A percentile compares a stretch with the other conserved stretches of the same genome.
phyloP scores from a whole-genome alignment of 495 filamentous ascomycete species.

The Aspergillus funiculosus region DNA sequence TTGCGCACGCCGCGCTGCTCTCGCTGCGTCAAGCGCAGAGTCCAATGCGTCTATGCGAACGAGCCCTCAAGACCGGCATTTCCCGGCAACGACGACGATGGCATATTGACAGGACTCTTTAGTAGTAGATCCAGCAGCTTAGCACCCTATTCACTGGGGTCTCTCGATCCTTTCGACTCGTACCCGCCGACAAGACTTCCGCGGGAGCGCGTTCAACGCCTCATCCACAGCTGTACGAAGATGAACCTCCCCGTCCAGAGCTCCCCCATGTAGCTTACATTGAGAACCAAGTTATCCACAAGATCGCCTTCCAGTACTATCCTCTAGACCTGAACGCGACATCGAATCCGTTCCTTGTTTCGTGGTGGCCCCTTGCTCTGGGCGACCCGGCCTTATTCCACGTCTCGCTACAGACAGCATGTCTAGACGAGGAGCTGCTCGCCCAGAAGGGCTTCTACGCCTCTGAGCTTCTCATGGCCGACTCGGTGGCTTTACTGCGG shows the following conservation, averaged over 20 bases:
- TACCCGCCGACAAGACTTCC: conserved; percentile 46
- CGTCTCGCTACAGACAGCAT: conserved; percentile 49
- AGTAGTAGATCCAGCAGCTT: conserved; percentile 8
- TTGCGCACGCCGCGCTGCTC: conserved; percentile 44
- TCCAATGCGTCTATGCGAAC: conserved; percentile 44
- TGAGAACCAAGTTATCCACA: conserved; percentile 37
- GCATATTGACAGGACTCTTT: conserved; percentile 5
- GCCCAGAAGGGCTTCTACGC: conserved; percentile 42
- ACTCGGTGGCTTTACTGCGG: conserved; percentile 43
- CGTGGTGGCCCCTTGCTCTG: conserved; percentile 50
- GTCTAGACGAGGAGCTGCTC: conserved; percentile 44
- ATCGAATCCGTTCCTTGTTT: conserved; percentile 48
- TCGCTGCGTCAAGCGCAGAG: conserved; percentile 41
- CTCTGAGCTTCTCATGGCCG: conserved; percentile 48
- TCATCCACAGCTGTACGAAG: conserved; percentile 46
- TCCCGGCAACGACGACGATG: conserved; percentile 8
- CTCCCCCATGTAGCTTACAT: conserved; percentile 6
- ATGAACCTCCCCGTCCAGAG: too few species aligned
- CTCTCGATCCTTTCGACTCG: conserved; percentile 47
- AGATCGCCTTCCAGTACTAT: conserved; percentile 52
- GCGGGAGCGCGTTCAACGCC: conserved; percentile 38
- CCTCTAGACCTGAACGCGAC: conserved; percentile 43
- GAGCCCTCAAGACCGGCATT: conserved; percentile 31
- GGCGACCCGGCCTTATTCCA: conserved; percentile 48
- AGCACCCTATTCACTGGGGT: conserved; percentile 20